Base-by-base conservation (phyloP, 2,329 filamentous ascomycete genomes). In the Monosporascus sp. region DNA sequence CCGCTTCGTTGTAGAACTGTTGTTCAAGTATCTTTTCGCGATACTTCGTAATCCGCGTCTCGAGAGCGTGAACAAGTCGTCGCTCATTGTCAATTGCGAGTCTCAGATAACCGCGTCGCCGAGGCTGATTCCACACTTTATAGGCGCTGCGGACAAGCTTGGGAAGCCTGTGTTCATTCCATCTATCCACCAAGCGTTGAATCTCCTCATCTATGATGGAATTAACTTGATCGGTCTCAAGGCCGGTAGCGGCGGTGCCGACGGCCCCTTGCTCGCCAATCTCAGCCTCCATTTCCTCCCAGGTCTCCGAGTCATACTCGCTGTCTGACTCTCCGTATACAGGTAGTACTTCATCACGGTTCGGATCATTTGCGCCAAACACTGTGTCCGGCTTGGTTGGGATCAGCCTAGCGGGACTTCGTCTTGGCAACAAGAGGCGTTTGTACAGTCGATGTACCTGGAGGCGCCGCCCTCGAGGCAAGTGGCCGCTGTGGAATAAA, bases 281-380 rank as follows among this genome's bases (percentile, higher is more conserved):
- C 55, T 86, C 83, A 31, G 79, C 71, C 46, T 85, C 76, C 9
- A 88, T 86, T 62, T 89, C 86, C 44, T 70, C 70, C 73, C 77
- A 79, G 0, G 81, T 86, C 37, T 81, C 76, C 11, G 78, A 73
- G 60, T 88, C 85, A 56, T 78, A 81, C 31, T 76, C 76, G 8
- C 77, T 68, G 48, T 74, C 67, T 3, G 82, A 86, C 3, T 86
- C 80, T 5, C 81, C 81, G 61, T 78, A 81, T 0, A 72, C 22
- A 18, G 81, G 79, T 7, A 80, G 68, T 9, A 74, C 60, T 22
- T 77, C 67, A 48, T 79, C 73, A 48, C 66, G 60, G 24, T 63
- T 64, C 7, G 64, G 63, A 51, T 67, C 56, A 14, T 65, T 58
- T 1, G 58, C 56, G 14, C 63, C 64, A 17, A 46, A 58, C 24